Evolutionary conservation across 2,329 filamentous ascomycete genomes (phyloP).

Genomic region (Penicillium sp.): DNA sequence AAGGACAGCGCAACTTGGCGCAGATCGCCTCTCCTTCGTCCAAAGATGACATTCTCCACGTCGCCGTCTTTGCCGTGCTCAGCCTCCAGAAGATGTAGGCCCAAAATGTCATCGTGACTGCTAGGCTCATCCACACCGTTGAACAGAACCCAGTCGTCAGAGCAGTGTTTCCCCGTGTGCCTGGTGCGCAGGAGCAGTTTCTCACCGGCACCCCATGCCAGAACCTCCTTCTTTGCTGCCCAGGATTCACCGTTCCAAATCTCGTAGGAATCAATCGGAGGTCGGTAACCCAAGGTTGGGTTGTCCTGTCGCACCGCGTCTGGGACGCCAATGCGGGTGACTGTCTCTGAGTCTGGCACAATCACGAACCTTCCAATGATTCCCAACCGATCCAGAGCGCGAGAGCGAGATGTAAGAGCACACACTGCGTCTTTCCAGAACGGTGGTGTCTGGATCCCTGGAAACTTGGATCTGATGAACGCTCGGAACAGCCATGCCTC

Average conservation of each 20-base stretch:
- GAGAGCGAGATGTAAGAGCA: slow-evolving; percentile 51
- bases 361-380: slow-evolving; percentile 51
- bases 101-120: slow-evolving; percentile 55
- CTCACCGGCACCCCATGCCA: slow-evolving; percentile 57
- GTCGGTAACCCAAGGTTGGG: slow-evolving; percentile 51
- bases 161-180: slow-evolving; percentile 32
- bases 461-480: slow-evolving; percentile 46
- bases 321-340: slow-evolving; percentile 32
- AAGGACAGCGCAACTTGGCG: slow-evolving; percentile 33
- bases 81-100: slow-evolving; percentile 48
- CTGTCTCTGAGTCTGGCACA: slow-evolving; percentile 33
- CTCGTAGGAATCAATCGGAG: slow-evolving; percentile 54
- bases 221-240: slow-evolving; percentile 48
- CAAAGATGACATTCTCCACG: slow-evolving; percentile 48
- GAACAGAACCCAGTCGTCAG: slow-evolving; percentile 47
- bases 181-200: slow-evolving; percentile 49
- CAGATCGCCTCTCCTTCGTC: slow-evolving; percentile 52
- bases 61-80: slow-evolving; percentile 29
- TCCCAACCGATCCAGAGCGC: slow-evolving; percentile 53
- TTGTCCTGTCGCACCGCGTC: slow-evolving; percentile 42
- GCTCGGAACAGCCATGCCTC: slow-evolving; percentile 44
- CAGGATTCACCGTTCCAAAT: slow-evolving; percentile 43
- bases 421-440: slow-evolving; percentile 48
- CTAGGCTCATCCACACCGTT: slow-evolving; percentile 46
- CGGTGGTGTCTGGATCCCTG: slow-evolving; percentile 38